Conservation (phyloP, 805 yeast species). For the Cyberlindnera meyerae region DNA sequence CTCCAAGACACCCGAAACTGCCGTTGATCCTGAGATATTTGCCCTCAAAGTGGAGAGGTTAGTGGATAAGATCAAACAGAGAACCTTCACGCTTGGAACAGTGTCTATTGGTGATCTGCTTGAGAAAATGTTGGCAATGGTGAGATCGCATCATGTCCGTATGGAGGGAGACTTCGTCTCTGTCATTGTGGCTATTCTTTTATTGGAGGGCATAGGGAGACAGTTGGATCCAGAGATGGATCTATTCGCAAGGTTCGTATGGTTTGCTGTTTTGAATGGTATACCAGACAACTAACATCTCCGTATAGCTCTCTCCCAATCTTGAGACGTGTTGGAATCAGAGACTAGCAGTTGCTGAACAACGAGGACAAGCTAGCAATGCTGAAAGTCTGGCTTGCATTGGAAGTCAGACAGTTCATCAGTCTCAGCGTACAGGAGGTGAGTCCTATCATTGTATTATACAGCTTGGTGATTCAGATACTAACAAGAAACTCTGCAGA, state of each 20-base stretch:
- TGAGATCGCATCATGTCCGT: slow-evolving; percentile 87
- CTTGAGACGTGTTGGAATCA: slow-evolving; percentile 65
- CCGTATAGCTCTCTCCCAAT: slow-evolving; percentile 31
- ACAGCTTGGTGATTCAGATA: neutral
- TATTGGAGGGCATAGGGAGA: slow-evolving; percentile 93
- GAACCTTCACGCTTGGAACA: slow-evolving; percentile 90
- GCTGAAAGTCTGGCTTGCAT: slow-evolving; percentile 86
- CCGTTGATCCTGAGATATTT: slow-evolving; percentile 75
- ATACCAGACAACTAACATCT: slow-evolving; percentile 25
- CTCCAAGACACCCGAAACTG: slow-evolving; percentile 92
- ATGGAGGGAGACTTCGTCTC: slow-evolving; percentile 97
- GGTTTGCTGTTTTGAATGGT: slow-evolving; percentile 32
- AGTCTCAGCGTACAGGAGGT: slow-evolving; percentile 78
- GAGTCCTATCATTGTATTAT: slow-evolving; percentile 27
- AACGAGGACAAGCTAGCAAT: slow-evolving; percentile 65
- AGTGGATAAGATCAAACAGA: slow-evolving; percentile 72
- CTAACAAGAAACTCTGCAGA: slow-evolving; percentile 25
- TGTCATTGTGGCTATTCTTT: slow-evolving; percentile 86
- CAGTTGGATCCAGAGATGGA: slow-evolving; percentile 91
- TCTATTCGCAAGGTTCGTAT: slow-evolving; percentile 93
- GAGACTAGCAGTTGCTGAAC: slow-evolving; percentile 58
- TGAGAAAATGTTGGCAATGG: slow-evolving; percentile 86
- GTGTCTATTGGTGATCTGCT: slow-evolving; percentile 88
- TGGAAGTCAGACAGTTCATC: slow-evolving; percentile 84
- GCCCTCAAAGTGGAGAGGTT: slow-evolving; percentile 82